phyloP scores from a whole-genome alignment of 768 basidiomycete species.

The Podaxis sp. region DNA sequence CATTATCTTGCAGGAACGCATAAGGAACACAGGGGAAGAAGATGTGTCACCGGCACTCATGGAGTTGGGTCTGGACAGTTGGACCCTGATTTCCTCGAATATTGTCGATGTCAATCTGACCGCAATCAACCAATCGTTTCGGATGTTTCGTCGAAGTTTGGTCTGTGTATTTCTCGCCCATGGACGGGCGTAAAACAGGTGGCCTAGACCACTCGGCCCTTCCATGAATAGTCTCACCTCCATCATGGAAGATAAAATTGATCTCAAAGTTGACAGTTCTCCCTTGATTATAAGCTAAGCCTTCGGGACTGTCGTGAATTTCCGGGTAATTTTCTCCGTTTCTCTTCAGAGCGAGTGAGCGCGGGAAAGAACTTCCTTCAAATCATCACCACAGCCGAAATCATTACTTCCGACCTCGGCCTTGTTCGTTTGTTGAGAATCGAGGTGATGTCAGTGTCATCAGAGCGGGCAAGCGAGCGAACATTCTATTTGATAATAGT shows the following conservation, averaged over 20 bases:
- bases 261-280: too few species aligned
- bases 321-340: neutral
- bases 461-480: neutral
- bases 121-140: slow-evolving; percentile 5
- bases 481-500: neutral
- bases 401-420: neutral
- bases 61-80: slow-evolving; percentile 1
- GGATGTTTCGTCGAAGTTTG: neutral
- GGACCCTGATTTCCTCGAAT: slow-evolving; percentile 16
- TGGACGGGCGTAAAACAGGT: neutral
- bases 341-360: neutral
- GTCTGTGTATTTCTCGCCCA: neutral
- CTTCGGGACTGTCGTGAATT: too few species aligned
- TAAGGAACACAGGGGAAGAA: slow-evolving; percentile 16
- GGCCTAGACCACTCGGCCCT: neutral
- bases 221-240: neutral
- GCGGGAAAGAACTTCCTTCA: neutral
- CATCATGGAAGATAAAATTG: too few species aligned
- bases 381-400: neutral
- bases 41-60: slow-evolving; percentile 9
- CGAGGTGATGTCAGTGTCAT: neutral
- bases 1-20: slow-evolving; percentile 12
- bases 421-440: neutral
- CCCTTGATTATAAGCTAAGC: too few species aligned
- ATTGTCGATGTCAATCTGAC: slow-evolving; percentile 7